phyloP scores from a whole-genome alignment of 345 rosid genomes.

The Arabidopsis suecica region DNA sequence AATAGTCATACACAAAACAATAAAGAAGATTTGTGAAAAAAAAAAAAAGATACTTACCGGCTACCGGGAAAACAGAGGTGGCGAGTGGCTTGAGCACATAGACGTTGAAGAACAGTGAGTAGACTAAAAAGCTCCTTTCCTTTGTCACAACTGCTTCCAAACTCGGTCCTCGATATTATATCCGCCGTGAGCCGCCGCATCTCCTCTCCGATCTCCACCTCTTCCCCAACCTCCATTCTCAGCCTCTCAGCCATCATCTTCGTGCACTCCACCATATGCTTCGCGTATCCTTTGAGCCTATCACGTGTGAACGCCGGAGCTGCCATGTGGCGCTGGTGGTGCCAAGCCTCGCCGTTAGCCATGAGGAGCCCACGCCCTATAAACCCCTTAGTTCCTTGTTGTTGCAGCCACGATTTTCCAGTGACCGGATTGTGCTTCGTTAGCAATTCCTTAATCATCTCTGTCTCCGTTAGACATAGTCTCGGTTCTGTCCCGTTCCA shows the following conservation, averaged over 20 bases:
- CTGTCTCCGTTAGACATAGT: constrained; percentile 77
- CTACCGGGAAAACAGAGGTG: constrained; percentile 92
- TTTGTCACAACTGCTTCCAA: constrained; percentile 74
- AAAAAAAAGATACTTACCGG: constrained; percentile 52
- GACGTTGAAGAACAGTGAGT: constrained; percentile 66
- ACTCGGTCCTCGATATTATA: constrained; percentile 88
- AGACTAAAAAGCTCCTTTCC: constrained; percentile 78
- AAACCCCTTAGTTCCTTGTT: constrained; percentile 85
- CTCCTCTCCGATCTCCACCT: constrained; percentile 85
- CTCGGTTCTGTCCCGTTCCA: constrained; percentile 96
- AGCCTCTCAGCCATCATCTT: constrained; percentile 60
- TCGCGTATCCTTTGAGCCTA: constrained; percentile 77
- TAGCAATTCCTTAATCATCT: constrained; percentile 74
- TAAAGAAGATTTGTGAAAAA: not conserved
- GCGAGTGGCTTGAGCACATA: constrained; percentile 79
- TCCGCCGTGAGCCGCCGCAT: constrained; percentile 80
- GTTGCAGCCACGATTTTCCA: constrained; percentile 94
- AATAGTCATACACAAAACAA: not conserved
- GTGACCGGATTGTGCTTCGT: constrained; percentile 70
- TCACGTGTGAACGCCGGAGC: constrained; percentile 70
- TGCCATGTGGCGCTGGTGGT: constrained; percentile 59
- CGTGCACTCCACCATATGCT: constrained; percentile 89
- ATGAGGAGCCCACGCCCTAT: constrained; percentile 80
- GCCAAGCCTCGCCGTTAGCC: constrained; percentile 78
- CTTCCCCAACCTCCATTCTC: constrained; percentile 51